phyloP scores from a whole-genome alignment of 1,284 basidiomycete species.

The Flammula alnicola region DNA sequence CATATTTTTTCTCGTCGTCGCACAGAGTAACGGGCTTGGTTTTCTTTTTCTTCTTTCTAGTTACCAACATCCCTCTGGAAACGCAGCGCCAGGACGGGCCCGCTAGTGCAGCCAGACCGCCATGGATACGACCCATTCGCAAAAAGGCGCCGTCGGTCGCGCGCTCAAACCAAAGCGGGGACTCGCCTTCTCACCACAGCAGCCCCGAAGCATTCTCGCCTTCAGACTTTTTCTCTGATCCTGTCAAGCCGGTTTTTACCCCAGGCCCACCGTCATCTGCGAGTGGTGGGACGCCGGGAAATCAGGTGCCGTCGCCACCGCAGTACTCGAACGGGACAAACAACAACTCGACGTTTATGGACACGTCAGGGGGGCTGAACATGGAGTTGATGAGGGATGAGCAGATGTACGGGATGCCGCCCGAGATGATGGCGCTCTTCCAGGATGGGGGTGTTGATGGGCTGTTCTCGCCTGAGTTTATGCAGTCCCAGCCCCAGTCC shows the following conservation, averaged over 20 bases:
- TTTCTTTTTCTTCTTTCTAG: slow-evolving; percentile 46
- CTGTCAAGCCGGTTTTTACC: slow-evolving; percentile 27
- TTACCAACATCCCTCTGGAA: slow-evolving; percentile 87
- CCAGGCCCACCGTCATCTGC: slow-evolving; percentile 24
- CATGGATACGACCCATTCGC: slow-evolving; percentile 86
- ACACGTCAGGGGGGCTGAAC: slow-evolving; percentile 32
- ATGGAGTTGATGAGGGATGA: slow-evolving; percentile 45
- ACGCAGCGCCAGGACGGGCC: slow-evolving; percentile 55
- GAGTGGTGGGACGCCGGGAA: slow-evolving; percentile 21
- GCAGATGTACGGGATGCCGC: slow-evolving; percentile 46
- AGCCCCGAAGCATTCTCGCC: slow-evolving; percentile 69
- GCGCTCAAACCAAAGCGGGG: slow-evolving; percentile 48
- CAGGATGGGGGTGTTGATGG: slow-evolving; percentile 43
- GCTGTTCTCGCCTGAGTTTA: slow-evolving; percentile 39
- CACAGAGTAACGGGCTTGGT: slow-evolving; percentile 2
- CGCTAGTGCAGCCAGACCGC: slow-evolving; percentile 63
- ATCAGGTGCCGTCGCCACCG: slow-evolving; percentile 19
- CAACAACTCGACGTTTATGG: slow-evolving; percentile 33
- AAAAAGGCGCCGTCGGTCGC: slow-evolving; percentile 65
- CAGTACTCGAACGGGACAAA: slow-evolving; percentile 21
- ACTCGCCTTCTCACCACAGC: slow-evolving; percentile 59
- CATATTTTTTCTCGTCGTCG: neutral
- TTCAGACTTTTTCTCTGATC: slow-evolving; percentile 61
- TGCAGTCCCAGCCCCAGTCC: too few species aligned
- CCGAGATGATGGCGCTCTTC: slow-evolving; percentile 51